Evolutionary conservation across 805 yeast species (phyloP), one percentile per base, ranked within the genome.

Genomic region (Barnettozyma pratensis): DNA sequence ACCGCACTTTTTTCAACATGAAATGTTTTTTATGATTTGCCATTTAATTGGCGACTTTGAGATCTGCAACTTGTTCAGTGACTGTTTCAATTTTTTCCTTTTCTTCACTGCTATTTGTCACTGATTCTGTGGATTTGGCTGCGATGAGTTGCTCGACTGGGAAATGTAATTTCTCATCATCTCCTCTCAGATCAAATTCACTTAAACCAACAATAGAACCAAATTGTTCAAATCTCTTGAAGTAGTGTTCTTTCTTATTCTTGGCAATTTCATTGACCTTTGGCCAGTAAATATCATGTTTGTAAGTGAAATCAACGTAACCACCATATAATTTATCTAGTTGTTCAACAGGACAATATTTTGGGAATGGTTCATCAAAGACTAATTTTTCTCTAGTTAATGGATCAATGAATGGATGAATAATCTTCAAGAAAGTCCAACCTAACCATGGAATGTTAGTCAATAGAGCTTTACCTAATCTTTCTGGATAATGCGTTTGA

Each of bases 401-500:
- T 8, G 99, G 97, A 63, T 94, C 99, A 55, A 94, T 94, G 65
- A 94, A 94, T 5, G 99, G 99, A 59, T 87, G 88, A 54, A 92
- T 91, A 54, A 94, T 71, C 70, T 87, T 91, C 57, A 94, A 71
- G 60, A 94, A 94, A 8, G 96, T 83, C 87, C 96, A 87, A 6
- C 91, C 98, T 47, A 91, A 69, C 79, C 94, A 87, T 11, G 98
- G 98, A 55, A 94, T 90, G 67, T 94, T 92, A 43, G 96, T 87
- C 39, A 94, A 74, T 42, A 91, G 74, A 0, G 97, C 97, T 63
- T 84, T 85, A 37, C 99, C 99, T 51, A 94, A 74, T 60, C 99
- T 79, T 66, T 94, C 99, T 4, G 99, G 99, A 65, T 94, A 94
- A 67, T 94, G 99, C 10, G 96, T 90, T 69, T 94, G 99, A 58